Base-by-base conservation (phyloP, 768 basidiomycete genomes). In the Boletus rubropictus region DNA sequence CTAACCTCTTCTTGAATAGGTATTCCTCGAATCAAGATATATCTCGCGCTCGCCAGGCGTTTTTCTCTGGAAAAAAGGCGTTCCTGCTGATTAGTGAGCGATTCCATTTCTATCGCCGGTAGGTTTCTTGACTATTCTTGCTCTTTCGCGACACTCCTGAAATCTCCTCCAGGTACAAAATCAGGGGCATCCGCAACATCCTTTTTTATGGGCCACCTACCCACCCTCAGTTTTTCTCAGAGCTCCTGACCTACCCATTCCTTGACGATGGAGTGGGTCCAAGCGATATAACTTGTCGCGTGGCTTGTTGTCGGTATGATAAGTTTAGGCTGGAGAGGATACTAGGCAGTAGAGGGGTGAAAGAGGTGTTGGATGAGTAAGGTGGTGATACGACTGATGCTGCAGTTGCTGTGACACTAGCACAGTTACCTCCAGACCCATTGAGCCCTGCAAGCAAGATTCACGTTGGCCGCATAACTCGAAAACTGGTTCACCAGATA, bases 91-190 rank as follows among this genome's bases (percentile, higher is more conserved):
- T 97, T 60, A 95, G 89, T 57, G 96, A 99, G 63, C 82, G 96
- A n/a, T 98, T 97, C 75, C 94, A 99, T 67, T 99, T 98, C 66
- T 97, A 91, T 75, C 81, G 89, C 53, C 74, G 92, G 86, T 84
- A 36, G 36, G 72, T 64, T 21, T 37, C 9, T 32, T 40, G 12
- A 22, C 10, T 18, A 27, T 31, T 18, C 14, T 24, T 43, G 7
- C 33, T 4, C 36, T 52, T 44, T 38, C 17, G 24, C 34, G n/a
- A 32, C 35, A 39, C 12, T 49, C 18, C 43, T 17, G 24, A 9
- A 37, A 46, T 15, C 5, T 17, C 21, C 20, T 28, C n/a, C 59
- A 90, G 92, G 48, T 98, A 98, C 72, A 91, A 89, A 56, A 81
- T 98, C 42, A 77, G 93, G 55, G 96, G 95, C 6, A 89, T 91